Conservation (phyloP, 768 basidiomycete genomes). For the Bullera alba region DNA sequence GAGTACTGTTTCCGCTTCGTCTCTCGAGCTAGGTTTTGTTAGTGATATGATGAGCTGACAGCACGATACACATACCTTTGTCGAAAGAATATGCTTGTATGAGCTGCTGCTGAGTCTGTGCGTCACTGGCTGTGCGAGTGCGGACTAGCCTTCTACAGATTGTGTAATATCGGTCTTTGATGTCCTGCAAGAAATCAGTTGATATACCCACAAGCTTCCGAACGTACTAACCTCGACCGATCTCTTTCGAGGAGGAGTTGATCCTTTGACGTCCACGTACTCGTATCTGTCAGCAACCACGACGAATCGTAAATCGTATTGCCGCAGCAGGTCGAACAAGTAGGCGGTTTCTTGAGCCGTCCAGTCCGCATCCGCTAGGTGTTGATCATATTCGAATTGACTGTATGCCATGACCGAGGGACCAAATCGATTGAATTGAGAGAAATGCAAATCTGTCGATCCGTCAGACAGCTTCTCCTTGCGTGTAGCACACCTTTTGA, state of each 20-base stretch:
- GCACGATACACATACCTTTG: constrained; percentile 55
- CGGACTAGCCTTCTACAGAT: constrained; percentile 82
- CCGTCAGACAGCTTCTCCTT: neutral
- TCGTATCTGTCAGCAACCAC: constrained; percentile 86
- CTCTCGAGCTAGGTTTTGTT: constrained; percentile 63
- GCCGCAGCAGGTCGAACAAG: constrained; percentile 68
- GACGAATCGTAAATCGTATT: constrained; percentile 84
- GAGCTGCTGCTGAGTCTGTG: constrained; percentile 65
- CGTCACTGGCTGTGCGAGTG: constrained; percentile 75
- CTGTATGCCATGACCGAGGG: constrained; percentile 55
- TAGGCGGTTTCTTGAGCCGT: constrained; percentile 89
- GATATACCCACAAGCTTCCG: neutral
- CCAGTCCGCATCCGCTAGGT: constrained; percentile 80
- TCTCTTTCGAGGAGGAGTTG: constrained; percentile 39
- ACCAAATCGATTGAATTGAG: constrained; percentile 62
- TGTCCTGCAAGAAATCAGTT: constrained; percentile 54
- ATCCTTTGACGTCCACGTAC: constrained; percentile 46
- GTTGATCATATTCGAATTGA: constrained; percentile 78
- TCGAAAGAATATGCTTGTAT: constrained; percentile 75
- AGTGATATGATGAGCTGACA: neutral
- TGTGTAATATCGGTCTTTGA: constrained; percentile 90
- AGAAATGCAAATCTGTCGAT: constrained; percentile 56
- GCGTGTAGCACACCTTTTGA: constrained; percentile 32
- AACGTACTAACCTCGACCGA: constrained; percentile 62
- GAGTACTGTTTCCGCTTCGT: constrained; percentile 81